Conservation (phyloP, 345 rosid species). For the Arabidopsis suecica region DNA sequence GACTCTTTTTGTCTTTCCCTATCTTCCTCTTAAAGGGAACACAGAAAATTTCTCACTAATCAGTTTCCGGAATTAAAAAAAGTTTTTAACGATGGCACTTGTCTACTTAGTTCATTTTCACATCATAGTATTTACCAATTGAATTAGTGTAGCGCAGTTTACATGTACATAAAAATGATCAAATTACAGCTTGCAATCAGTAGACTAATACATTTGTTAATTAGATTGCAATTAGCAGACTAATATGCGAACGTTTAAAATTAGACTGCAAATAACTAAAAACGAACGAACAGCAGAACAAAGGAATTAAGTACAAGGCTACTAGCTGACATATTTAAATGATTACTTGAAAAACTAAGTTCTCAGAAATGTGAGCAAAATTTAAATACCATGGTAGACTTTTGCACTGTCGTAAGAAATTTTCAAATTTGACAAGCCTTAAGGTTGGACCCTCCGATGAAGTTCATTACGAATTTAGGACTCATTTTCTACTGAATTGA, state of each 20-base stretch:
- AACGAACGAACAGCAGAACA: not conserved
- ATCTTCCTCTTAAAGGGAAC: slow-evolving; percentile 21
- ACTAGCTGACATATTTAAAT: no score
- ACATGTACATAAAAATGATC: not conserved
- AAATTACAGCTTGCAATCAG: not conserved
- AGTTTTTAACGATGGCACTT: not conserved
- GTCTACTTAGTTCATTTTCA: not conserved
- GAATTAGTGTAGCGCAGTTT: not conserved
- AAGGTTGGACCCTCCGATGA: not conserved
- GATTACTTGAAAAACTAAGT: no score
- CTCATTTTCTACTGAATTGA: not conserved
- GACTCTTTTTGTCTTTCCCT: slow-evolving; percentile 32
- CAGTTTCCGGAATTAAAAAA: not conserved
- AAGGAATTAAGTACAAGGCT: no score
- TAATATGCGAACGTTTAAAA: not conserved
- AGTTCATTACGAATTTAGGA: not conserved
- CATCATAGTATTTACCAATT: not conserved
- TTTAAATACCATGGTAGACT: no score
- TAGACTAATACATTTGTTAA: no score
- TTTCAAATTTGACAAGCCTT: no score
- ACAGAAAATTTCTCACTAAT: not conserved
- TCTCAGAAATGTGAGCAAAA: no score
- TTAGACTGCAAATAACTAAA: not conserved
- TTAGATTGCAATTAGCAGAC: not conserved
- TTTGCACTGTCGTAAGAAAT: no score